These are phyloP conservation scores for Fusarium sp. DNA, from an alignment of 2,329 filamentous ascomycete genomes.

Conservation along the genomic window DNA sequence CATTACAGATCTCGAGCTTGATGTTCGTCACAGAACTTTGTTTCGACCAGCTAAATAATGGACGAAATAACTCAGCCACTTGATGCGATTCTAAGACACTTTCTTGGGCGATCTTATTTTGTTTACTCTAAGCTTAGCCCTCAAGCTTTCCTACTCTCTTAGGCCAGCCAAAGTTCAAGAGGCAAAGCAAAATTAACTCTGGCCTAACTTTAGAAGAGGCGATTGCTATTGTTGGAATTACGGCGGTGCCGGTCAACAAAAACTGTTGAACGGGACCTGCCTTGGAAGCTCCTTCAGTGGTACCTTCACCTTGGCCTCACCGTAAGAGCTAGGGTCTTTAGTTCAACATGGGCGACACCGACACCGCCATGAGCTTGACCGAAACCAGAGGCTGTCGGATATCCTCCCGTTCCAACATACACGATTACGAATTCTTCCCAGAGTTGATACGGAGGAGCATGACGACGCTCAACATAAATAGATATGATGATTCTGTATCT, in stretches of 20 bases:
- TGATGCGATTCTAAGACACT: background rate
- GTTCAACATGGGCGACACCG: constrained; percentile 17
- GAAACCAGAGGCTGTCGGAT: constrained; percentile 20
- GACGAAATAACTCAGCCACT: background rate
- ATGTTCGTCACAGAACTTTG: background rate
- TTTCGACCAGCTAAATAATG: background rate
- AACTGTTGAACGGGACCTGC: constrained; percentile 38
- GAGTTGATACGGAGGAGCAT: constrained; percentile 7
- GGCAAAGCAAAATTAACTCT: constrained; percentile 4
- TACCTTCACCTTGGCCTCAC: constrained; percentile 39
- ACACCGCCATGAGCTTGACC: constrained; percentile 26
- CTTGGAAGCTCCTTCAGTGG: constrained; percentile 29
- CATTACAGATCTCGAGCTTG: background rate
- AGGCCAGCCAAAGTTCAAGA: constrained; percentile 2
- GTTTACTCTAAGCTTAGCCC: background rate
- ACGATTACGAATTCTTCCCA: constrained; percentile 25
- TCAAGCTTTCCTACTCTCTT: background rate
- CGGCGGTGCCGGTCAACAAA: constrained; percentile 14
- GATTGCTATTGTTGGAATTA: constrained; percentile 42
- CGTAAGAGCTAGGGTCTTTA: constrained; percentile 22
- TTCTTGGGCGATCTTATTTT: background rate
- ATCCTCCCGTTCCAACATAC: constrained; percentile 6
- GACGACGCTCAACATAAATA: constrained; percentile 38
- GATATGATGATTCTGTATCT: background rate
- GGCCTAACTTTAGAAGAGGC: background rate